Percentiles rank a stretch among this genome's conserved stretches.
Conservation (phyloP, 2,329 filamentous ascomycete species). For the Fusarium buxicola region DNA sequence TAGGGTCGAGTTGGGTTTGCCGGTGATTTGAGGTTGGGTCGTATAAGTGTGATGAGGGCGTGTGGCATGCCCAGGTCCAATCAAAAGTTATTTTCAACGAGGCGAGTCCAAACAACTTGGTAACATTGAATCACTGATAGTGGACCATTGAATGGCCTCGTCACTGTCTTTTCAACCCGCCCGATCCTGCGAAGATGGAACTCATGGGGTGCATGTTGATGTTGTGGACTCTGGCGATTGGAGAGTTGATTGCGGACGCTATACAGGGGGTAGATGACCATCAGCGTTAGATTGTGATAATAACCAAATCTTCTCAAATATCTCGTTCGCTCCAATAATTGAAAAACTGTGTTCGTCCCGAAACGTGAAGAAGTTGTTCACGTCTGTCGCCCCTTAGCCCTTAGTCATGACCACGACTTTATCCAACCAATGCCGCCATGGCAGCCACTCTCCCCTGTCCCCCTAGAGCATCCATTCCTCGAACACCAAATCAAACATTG, state of each 20-base stretch:
- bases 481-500: constrained; percentile 4
- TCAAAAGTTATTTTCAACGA: constrained; percentile 4
- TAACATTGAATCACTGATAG: no score
- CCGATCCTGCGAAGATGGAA: no score
- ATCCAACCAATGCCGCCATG: not conserved
- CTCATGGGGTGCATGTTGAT: no score
- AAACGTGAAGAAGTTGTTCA: not conserved
- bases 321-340: not conserved
- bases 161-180: no score
- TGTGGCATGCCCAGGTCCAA: constrained; percentile 19
- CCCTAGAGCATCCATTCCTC: no score
- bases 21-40: constrained; percentile 15
- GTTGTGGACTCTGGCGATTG: no score
- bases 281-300: not conserved
- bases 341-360: not conserved
- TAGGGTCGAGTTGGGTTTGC: constrained; percentile 7
- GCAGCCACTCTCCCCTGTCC: not conserved
- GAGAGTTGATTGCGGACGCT: no score
- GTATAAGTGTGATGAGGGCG: constrained; percentile 5
- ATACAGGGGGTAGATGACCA: not conserved
- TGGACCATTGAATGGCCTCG: no score
- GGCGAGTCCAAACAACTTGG: not conserved
- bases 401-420: not conserved
- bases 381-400: not conserved
- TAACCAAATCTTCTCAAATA: not conserved